A percentile compares a stretch with the other conserved stretches of the same genome.
Evolutionary conservation across 2,329 filamentous ascomycete genomes (phyloP).

Genomic region (Grosmannia serpens): DNA sequence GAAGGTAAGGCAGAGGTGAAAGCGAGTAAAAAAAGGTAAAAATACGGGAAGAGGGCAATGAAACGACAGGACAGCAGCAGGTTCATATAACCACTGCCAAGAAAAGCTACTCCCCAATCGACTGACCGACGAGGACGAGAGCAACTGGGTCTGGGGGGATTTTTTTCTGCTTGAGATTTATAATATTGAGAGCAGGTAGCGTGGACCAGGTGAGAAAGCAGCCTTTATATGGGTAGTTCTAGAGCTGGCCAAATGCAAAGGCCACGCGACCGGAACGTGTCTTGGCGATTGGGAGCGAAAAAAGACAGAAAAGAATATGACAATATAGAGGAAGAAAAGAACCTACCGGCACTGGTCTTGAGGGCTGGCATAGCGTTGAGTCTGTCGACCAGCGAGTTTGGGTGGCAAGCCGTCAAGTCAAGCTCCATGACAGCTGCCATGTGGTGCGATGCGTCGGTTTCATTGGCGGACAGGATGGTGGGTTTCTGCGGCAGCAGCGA

Average conservation of each 20-base stretch:
- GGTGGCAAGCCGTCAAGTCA: slow-evolving; percentile 34
- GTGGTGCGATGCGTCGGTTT: slow-evolving; percentile 23
- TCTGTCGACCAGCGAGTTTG: slow-evolving; percentile 38
- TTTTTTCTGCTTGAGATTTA: not conserved
- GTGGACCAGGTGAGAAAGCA: not conserved
- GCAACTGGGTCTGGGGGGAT: not conserved
- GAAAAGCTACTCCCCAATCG: not conserved
- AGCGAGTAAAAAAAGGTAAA: not conserved
- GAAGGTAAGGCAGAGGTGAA: not conserved
- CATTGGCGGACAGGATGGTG: slow-evolving; percentile 15
- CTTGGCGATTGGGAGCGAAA: not conserved
- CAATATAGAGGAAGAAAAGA: slow-evolving; percentile 2
- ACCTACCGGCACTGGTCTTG: slow-evolving; percentile 49
- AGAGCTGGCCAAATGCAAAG: not conserved
- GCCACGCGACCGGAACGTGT: not conserved
- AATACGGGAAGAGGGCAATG: too few species aligned
- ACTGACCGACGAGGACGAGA: not conserved
- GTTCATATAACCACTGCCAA: not conserved
- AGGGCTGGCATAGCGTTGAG: slow-evolving; percentile 46
- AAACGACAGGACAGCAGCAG: too few species aligned
- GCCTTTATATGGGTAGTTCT: not conserved
- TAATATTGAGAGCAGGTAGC: not conserved
- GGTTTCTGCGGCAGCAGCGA: not conserved
- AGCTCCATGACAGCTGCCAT: slow-evolving; percentile 33
- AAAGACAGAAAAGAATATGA: slow-evolving; percentile 8